Evolutionary conservation across 306 rosid genomes (phyloP).

Genomic region (Hippophae gyantsensis): DNA sequence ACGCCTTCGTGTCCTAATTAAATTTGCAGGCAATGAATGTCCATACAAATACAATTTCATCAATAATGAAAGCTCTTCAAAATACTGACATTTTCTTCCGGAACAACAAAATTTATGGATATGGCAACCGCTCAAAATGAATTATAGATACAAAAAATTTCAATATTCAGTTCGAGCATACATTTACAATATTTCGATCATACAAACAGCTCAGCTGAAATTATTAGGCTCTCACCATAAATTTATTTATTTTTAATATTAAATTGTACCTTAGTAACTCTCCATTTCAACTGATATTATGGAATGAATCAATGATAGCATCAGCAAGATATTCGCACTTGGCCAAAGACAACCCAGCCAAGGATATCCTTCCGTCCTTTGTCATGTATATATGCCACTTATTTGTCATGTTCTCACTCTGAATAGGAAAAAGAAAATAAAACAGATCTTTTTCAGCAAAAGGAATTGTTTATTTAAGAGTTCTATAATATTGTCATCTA

Average conservation of each 20-base stretch:
- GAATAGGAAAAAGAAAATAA: conserved; percentile 14
- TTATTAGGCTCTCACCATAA: conserved; percentile 28
- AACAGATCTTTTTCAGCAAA: neutral
- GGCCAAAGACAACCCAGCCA: conserved; percentile 87
- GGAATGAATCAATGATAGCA: conserved; percentile 81
- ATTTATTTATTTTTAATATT: conserved; percentile 12
- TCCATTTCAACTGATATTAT: conserved; percentile 64
- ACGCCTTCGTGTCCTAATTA: no score
- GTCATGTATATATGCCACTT: conserved; percentile 99
- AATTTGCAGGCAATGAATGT: no score
- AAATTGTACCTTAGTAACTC: conserved; percentile 1
- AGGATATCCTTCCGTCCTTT: conserved; percentile 93
- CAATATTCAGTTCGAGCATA: neutral
- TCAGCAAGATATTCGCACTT: conserved; percentile 91
- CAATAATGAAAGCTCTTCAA: neutral
- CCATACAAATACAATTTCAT: neutral
- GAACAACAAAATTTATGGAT: neutral
- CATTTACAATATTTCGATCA: conserved; percentile 6
- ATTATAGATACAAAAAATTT: neutral
- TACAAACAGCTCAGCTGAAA: conserved; percentile 2
- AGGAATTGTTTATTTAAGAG: neutral
- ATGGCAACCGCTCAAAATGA: neutral
- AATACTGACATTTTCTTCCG: neutral
- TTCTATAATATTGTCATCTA: no score
- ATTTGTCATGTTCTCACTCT: conserved; percentile 87